A percentile compares a stretch with the other conserved stretches of the same genome.
phyloP scores from a whole-genome alignment of 129 eudicot genomes.

The Cynara cardunculus region DNA sequence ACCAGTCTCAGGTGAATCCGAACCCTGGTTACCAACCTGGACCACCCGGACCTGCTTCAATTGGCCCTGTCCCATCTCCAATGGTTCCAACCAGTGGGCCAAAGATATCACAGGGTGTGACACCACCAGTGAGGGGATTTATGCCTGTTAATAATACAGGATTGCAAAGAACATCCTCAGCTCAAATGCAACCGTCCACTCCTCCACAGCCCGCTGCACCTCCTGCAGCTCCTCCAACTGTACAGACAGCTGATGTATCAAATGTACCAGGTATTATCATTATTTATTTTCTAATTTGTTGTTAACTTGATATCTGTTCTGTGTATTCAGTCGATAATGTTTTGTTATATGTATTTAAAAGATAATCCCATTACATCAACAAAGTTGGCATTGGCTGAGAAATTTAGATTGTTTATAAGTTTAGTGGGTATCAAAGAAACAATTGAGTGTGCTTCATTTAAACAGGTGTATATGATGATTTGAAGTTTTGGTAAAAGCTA shows the following conservation, averaged over 20 bases:
- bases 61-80: slow-evolving; percentile 56
- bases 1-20: slow-evolving; percentile 43
- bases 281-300: background rate
- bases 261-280: slow-evolving; percentile 73
- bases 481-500: background rate
- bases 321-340: background rate
- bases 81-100: slow-evolving; percentile 44
- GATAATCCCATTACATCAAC: background rate
- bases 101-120: slow-evolving; percentile 56
- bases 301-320: background rate
- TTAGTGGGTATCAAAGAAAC: background rate
- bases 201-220: slow-evolving; percentile 61
- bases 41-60: slow-evolving; percentile 47
- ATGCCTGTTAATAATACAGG: slow-evolving; percentile 66
- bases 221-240: slow-evolving; percentile 87
- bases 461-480: background rate
- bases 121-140: slow-evolving; percentile 54
- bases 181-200: slow-evolving; percentile 57
- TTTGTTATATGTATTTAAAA: background rate
- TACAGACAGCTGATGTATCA: slow-evolving; percentile 88
- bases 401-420: no score
- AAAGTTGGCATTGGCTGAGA: background rate
- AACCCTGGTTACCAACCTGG: slow-evolving; percentile 66
- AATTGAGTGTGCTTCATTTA: no score
- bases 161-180: slow-evolving; percentile 56